A percentile compares a stretch with the other conserved stretches of the same genome.
Evolutionary conservation across 257 asterid species (phyloP).

Genomic region (Solanum boliviense): DNA sequence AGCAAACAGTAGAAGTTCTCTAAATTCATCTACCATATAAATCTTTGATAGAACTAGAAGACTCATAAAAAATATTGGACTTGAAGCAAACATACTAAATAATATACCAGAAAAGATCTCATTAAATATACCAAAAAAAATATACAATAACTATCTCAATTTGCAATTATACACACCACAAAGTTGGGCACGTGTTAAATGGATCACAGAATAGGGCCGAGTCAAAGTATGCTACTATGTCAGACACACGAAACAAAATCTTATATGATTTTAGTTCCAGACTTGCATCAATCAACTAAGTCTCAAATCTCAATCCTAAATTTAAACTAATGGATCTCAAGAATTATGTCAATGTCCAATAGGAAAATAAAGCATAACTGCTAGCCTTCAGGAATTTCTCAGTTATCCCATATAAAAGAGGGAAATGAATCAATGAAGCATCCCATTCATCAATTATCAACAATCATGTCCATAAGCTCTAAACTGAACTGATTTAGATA

Average conservation of each 20-base stretch:
- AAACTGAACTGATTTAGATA: background rate
- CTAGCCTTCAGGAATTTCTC: background rate
- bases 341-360: background rate
- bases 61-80: background rate
- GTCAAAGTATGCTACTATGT: background rate
- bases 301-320: background rate
- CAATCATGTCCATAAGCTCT: background rate
- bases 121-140: background rate
- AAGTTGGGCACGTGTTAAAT: background rate
- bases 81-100: background rate
- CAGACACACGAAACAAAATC: background rate
- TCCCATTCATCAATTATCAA: background rate
- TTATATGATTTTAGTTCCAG: background rate
- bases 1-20: background rate
- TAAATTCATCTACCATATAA: background rate
- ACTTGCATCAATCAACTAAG: background rate
- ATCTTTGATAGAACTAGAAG: background rate
- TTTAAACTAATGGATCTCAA: background rate
- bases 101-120: background rate
- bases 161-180: background rate
- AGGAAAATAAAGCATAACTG: background rate
- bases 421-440: background rate
- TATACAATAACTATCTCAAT: background rate
- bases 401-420: background rate
- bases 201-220: background rate